Evolutionary conservation across 306 rosid species (phyloP), one percentile per base, ranked within the genome.

Genomic region (Castanea crenata): DNA sequence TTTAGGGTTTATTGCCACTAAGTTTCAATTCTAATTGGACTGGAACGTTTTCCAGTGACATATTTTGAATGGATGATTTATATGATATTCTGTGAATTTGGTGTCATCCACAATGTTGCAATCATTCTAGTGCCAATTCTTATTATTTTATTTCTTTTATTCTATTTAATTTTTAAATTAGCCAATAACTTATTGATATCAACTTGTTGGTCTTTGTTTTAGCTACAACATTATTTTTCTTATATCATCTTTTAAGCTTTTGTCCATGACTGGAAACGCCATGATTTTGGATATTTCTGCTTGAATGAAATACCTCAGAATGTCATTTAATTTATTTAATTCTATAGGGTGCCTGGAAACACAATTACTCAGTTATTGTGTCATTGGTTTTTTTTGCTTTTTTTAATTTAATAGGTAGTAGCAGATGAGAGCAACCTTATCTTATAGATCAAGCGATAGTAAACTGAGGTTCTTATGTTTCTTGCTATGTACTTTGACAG

Each of bases 401-500:
- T 8, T 23, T 9, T 35, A 59, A 25, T 25, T 57, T 67, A 69
- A 65, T 34, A 52, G 51, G 18, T 41, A 55, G 41, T 55, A 38
- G 75, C 23, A 15, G 27, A 72, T 65, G 10, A 67, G 68, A 41
- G 49, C 56, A 32, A 51, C 69, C 73, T 72, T 55, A 65, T 18
- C 56, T 56, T 63, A 27, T 63, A 46, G 25, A 44, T 34, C 31
- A 4, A 44, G 23, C 67, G 55, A 65, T 74, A 34, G 3, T 34
- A 23, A 54, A 32, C 31, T 19, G 59, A 44, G 55, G 15, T 46
- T 68, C 1, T 69, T 52, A 20, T 74, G 55, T 20, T 67, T 55
- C 64, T 55, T 78, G 71, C 73, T 84, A 46, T 41, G 64, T 69
- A 75, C 74, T 83, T 82, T 71, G 15, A 20, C 74, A 95, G 99